Conservation (phyloP, 257 asterid species). For the Penstemon newberryi region DNA sequence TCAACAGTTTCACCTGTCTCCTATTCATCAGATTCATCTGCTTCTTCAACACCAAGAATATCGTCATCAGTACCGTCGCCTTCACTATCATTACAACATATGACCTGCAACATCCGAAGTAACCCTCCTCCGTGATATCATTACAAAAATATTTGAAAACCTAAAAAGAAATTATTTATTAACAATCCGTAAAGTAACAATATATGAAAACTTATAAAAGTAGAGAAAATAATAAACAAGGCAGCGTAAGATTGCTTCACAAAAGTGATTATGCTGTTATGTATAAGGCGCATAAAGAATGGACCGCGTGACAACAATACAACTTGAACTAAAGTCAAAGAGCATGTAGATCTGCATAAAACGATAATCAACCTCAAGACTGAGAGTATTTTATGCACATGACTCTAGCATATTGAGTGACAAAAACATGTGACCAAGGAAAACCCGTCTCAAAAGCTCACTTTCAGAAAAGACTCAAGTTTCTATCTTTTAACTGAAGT, state of each 20-base stretch:
- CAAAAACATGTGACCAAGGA: too few species aligned
- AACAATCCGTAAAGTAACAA: too few species aligned
- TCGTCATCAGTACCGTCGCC: slow-evolving; percentile 73
- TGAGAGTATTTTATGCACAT: too few species aligned
- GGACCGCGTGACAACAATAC: background rate
- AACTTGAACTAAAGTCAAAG: background rate
- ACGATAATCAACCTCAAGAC: too few species aligned
- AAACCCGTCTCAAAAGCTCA: too few species aligned
- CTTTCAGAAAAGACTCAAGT: background rate
- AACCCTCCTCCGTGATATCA: slow-evolving; percentile 79
- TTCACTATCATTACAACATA: slow-evolving; percentile 40
- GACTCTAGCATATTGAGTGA: background rate
- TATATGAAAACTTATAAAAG: too few species aligned
- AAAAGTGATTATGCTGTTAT: background rate
- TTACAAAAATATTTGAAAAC: slow-evolving; percentile 77
- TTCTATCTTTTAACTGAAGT: background rate
- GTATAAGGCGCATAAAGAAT: background rate
- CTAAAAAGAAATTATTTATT: slow-evolving; percentile 32
- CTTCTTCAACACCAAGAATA: slow-evolving; percentile 82
- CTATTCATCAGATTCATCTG: slow-evolving; percentile 77
- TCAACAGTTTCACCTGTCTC: slow-evolving; percentile 84
- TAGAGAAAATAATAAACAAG: background rate
- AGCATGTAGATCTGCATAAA: too few species aligned
- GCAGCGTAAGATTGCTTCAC: background rate
- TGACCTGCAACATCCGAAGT: slow-evolving; percentile 78